A percentile compares a stretch with the other conserved stretches of the same genome.
Evolutionary conservation across 306 rosid species (phyloP).

Genomic region (Citrullus colocynthis): DNA sequence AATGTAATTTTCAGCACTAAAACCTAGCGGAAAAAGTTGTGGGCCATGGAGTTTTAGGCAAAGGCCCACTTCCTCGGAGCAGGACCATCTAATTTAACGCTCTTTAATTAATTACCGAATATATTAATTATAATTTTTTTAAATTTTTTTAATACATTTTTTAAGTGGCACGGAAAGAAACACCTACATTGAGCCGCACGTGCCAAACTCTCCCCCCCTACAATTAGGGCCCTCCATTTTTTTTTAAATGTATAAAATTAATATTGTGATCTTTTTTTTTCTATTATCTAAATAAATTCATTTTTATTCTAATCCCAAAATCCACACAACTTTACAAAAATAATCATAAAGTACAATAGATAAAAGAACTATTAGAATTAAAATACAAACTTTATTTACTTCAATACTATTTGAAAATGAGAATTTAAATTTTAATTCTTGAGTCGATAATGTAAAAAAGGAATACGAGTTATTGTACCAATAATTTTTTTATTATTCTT

Average conservation of each 20-base stretch:
- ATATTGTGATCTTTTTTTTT: neutral
- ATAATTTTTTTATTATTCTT: neutral
- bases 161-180: neutral
- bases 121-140: neutral
- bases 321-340: neutral
- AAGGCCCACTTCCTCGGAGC: neutral
- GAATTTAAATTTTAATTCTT: too few species aligned
- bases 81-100: neutral
- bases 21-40: neutral
- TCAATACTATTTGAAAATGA: too few species aligned
- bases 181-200: neutral
- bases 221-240: neutral
- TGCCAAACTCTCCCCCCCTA: neutral
- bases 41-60: conserved; percentile 1
- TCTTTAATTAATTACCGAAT: neutral
- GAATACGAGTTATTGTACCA: neutral
- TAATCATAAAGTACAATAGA: too few species aligned
- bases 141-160: neutral
- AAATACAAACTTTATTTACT: too few species aligned
- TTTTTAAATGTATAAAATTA: neutral
- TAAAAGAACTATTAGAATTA: too few species aligned
- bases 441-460: too few species aligned
- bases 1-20: neutral
- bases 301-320: too few species aligned
- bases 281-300: neutral